Evolutionary conservation across 805 yeast species (phyloP), one percentile per base, ranked within the genome.

Genomic region (Kregervanrija fluxuum): DNA sequence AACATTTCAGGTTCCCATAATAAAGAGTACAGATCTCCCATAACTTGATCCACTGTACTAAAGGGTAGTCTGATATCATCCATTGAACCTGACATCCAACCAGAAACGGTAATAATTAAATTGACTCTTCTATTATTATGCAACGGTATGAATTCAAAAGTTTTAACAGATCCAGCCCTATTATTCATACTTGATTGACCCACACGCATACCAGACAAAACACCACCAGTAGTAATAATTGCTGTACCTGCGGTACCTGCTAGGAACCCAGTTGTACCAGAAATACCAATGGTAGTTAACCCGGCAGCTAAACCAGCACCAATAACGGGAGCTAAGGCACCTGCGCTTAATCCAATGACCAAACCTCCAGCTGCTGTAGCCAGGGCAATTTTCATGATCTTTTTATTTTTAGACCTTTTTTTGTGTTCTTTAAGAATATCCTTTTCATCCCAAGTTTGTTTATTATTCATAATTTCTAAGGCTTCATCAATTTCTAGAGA

Each of bases 281-380:
- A 72, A 16, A 95, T 85, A 31, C 99, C 99, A 16, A 91, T 79
- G 0, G 99, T 93, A 1, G 97, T 82, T 35, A 93, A 70, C 12
- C 98, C 99, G 3, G 98, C 98, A 2, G 98, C 99, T 30, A 93
- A 59, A 56, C 99, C 99, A 1, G 98, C 98, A 41, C 98, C 98
- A 56, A 93, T 95, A 2, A 95, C 95, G 0, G 99, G 99, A 0
- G 99, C 99, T 38, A 93, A 67, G 37, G 93, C 65, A 6, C 99
- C 99, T 8, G 96, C 98, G 48, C 96, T 87, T 14, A 93, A 69
- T 2, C 99, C 99, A 47, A 93, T 77, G 1, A 93, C 95, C 16
- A 93, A 68, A 1, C 96, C 90, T 2, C 99, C 99, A 30, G 98
- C 98, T 12, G 90, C 73, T 8, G 98, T 93, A 0, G 99, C 99